Conservation (phyloP, 2,329 filamentous ascomycete genomes). For the Coccinonectria pachysandricola region DNA sequence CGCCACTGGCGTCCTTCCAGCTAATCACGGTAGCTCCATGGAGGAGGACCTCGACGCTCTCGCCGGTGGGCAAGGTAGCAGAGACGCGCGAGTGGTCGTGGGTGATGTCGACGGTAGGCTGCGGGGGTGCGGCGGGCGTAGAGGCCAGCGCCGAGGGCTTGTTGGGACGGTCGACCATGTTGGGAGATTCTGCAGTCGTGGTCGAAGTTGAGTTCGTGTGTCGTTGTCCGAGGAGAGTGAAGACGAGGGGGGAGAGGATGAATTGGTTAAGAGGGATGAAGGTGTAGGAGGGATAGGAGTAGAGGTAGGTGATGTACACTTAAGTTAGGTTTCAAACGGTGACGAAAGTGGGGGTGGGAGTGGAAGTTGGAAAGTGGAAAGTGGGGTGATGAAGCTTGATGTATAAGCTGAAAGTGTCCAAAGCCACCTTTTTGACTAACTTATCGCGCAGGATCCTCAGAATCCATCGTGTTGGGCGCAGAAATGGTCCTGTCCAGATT, state of each 20-base stretch:
- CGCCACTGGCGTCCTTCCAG: constrained; percentile 74
- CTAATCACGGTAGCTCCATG: constrained; percentile 85
- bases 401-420: no score
- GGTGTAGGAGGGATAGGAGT: background rate
- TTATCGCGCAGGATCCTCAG: no score
- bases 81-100: constrained; percentile 61
- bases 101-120: constrained; percentile 63
- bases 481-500: no score
- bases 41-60: constrained; percentile 78
- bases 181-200: no score
- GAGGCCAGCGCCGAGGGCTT: constrained; percentile 69
- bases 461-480: no score
- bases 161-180: constrained; percentile 74
- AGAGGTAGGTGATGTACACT: background rate
- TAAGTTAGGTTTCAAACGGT: no score
- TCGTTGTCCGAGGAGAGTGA: background rate
- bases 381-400: no score
- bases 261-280: background rate
- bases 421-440: no score
- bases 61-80: constrained; percentile 76
- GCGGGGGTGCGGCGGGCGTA: constrained; percentile 63
- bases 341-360: no score
- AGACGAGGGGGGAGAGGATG: background rate
- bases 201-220: no score
- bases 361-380: no score